Evolutionary conservation across 192 early-diverging fungal genomes (phyloP), one percentile per base, ranked within the genome.

Genomic region (Dissophora ornata): DNA sequence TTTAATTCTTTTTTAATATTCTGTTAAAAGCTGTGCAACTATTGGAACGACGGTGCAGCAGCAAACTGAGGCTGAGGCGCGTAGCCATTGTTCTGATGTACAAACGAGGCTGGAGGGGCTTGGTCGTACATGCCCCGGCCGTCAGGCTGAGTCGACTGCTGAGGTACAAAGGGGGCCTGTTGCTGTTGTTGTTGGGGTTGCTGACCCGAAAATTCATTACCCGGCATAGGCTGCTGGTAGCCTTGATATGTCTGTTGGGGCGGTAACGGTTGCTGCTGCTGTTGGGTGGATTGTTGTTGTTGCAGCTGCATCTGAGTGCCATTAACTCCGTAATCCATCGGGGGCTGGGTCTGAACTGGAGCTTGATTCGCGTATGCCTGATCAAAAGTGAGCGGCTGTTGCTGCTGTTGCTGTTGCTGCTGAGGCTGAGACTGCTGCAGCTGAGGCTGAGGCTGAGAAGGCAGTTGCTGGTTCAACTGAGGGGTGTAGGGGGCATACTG

Each of bases 391-490:
- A 53, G 51, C 24, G 61, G 67, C 25, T 64, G 61, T 34, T 61
- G 57, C 51, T 82, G 74, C 16, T 40, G 74, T n/a, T n/a, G 67
- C 25, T 64, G 61, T 34, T 61, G 57, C 51, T 82, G 74, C 16
- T 40, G 74, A n/a, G n/a, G n/a, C n/a, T n/a, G n/a, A n/a, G n/a
- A n/a, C n/a, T n/a, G n/a, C n/a, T n/a, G n/a, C n/a, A n/a, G n/a
- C 58, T 79, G 80, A 28, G 62, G 63, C 41, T 78, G 75, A 15
- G 58, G 57, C 8, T 28, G 54, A 11, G 62, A 51, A 45, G 53
- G 61, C 65, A 55, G 69, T 33, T 79, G 75, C 50, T 79, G 79
- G 10, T 70, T 52, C 46, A 52, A 22, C 28, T 80, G 79, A 21
- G 69, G 70, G 4, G 50, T 53, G 34, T 80, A 73, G 1, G 78